phyloP scores from a whole-genome alignment of 306 rosid genomes.

The Sophora flavescens region DNA sequence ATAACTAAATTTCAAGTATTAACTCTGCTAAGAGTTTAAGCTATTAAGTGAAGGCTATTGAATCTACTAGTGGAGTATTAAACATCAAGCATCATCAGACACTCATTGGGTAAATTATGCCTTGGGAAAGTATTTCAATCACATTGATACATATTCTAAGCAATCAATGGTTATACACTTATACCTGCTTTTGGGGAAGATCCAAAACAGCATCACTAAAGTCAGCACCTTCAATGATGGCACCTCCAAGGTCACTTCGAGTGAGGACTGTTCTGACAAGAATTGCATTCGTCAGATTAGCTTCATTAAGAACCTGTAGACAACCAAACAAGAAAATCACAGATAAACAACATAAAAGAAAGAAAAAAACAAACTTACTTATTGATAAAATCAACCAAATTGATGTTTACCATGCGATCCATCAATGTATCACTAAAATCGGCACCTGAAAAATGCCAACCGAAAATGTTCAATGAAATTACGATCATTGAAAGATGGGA shows the following conservation, averaged over 20 bases:
- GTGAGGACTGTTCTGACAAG: constrained; percentile 89
- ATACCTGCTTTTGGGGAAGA: constrained; percentile 84
- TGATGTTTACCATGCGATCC: constrained; percentile 90
- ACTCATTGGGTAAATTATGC: neutral
- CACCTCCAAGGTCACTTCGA: constrained; percentile 93
- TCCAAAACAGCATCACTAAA: constrained; percentile 96
- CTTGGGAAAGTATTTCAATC: neutral
- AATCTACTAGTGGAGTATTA: no score
- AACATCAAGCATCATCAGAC: neutral
- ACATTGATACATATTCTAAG: neutral
- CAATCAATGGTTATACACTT: neutral
- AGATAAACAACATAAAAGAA: neutral
- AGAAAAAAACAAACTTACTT: neutral
- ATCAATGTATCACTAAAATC: constrained; percentile 95
- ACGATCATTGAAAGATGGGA: neutral
- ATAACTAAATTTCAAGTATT: neutral
- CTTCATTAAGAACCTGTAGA: constrained; percentile 82
- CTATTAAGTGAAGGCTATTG: neutral
- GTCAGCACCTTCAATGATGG: constrained; percentile 88
- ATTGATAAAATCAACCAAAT: neutral
- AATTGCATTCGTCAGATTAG: constrained; percentile 86
- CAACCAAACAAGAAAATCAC: constrained; percentile 5
- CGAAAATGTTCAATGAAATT: constrained; percentile 7
- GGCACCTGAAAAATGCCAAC: constrained; percentile 60
- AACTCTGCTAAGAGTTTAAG: neutral